These are phyloP conservation scores for Phialocephala sp. DNA, from an alignment of 2,329 filamentous ascomycete species.

Conservation along the genomic window DNA sequence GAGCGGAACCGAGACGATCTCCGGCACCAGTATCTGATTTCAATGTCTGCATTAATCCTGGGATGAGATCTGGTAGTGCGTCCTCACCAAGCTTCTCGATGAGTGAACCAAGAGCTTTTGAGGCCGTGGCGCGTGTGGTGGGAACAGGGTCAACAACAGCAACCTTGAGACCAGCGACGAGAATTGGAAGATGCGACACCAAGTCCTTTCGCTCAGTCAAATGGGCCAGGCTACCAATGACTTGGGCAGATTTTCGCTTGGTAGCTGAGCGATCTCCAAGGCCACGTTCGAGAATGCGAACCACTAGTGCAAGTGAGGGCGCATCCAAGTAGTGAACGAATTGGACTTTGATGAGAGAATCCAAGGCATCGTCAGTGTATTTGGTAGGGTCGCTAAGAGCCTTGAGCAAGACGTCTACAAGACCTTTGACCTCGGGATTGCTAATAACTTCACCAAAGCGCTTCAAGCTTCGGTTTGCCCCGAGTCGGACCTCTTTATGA, in stretches of 20 bases:
- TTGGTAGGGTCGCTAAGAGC: conserved; percentile 97
- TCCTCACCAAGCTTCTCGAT: conserved; percentile 98
- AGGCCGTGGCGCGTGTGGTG: conserved; percentile 93
- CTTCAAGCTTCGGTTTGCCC: conserved; percentile 94
- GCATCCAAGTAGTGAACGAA: conserved; percentile 99
- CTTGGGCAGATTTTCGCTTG: conserved; percentile 94
- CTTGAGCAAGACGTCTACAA: conserved; percentile 91
- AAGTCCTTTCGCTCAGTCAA: conserved; percentile 96
- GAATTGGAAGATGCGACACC: conserved; percentile 84
- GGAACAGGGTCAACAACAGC: conserved; percentile 96
- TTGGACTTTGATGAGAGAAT: conserved; percentile 95
- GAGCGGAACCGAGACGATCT: conserved; percentile 92
- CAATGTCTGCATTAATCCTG: conserved; percentile 95
- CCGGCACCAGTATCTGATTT: conserved; percentile 97
- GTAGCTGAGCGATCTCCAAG: conserved; percentile 90
- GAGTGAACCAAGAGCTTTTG: conserved; percentile 93
- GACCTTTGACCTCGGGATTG: conserved; percentile 94
- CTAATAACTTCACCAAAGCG: conserved; percentile 98
- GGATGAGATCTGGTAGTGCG: conserved; percentile 94
- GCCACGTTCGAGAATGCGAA: conserved; percentile 92
- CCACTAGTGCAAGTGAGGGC: conserved; percentile 91
- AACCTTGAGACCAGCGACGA: conserved; percentile 86
- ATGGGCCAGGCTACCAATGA: conserved; percentile 97
- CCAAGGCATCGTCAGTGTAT: conserved; percentile 92
- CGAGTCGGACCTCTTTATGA: conserved; percentile 93